Percentiles rank a stretch among this genome's conserved stretches.
Evolutionary conservation across 495 filamentous ascomycete species (phyloP).

Genomic region (Xylaria sp.): DNA sequence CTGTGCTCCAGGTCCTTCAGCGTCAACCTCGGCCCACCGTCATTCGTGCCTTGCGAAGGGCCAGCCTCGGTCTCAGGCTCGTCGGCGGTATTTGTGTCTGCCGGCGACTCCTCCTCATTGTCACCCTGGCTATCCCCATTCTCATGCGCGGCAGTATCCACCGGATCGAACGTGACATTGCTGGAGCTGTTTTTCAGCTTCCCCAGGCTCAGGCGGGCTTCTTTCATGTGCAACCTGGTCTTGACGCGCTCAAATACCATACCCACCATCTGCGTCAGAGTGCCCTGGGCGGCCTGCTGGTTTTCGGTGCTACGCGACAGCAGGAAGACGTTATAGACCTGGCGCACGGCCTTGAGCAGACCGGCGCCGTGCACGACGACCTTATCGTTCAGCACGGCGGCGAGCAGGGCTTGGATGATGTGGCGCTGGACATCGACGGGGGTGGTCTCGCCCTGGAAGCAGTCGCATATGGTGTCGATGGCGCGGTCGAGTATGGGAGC

Average conservation of each 20-base stretch:
- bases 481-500: slow-evolving; percentile 86
- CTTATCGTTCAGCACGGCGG: slow-evolving; percentile 96
- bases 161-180: slow-evolving; percentile 53
- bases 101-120: slow-evolving; percentile 35
- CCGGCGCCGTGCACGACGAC: slow-evolving; percentile 98
- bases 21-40: slow-evolving; percentile 77
- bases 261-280: slow-evolving; percentile 97
- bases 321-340: slow-evolving; percentile 98
- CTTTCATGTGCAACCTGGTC: slow-evolving; percentile 84
- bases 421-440: slow-evolving; percentile 90
- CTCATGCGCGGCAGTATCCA: slow-evolving; percentile 47
- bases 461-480: slow-evolving; percentile 99
- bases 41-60: slow-evolving; percentile 61
- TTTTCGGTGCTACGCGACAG: slow-evolving; percentile 89
- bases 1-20: slow-evolving; percentile 93
- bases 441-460: slow-evolving; percentile 95
- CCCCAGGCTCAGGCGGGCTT: slow-evolving; percentile 63
- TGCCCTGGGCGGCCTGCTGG: slow-evolving; percentile 95
- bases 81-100: slow-evolving; percentile 56
- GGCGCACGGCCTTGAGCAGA: slow-evolving; percentile 94
- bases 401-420: slow-evolving; percentile 95
- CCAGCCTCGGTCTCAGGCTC: slow-evolving; percentile 57
- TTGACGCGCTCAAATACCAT: slow-evolving; percentile 97
- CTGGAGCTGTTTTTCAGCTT: slow-evolving; percentile 56
- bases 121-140: slow-evolving; percentile 40